phyloP scores from a whole-genome alignment of 2,329 filamentous ascomycete genomes.

The Diaporthe capsici region DNA sequence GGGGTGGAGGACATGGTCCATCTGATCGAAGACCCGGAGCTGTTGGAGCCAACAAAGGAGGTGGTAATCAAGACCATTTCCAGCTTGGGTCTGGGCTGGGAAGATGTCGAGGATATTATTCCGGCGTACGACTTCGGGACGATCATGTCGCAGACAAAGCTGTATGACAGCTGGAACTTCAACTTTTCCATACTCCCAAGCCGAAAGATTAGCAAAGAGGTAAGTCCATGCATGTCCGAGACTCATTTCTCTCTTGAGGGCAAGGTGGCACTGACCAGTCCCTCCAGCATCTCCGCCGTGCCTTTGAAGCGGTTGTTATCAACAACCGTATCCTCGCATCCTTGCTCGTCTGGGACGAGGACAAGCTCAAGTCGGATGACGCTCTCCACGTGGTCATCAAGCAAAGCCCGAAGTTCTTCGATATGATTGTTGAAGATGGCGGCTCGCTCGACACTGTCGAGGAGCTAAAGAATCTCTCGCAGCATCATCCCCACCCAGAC shows the following conservation, averaged over 20 bases:
- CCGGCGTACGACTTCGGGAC: constrained; percentile 36
- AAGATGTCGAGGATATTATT: constrained; percentile 38
- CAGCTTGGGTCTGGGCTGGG: constrained; percentile 30
- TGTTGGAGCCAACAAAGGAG: constrained; percentile 34
- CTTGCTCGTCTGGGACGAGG: constrained; percentile 34
- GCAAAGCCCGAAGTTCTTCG: constrained; percentile 34
- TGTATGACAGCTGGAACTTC: constrained; percentile 39
- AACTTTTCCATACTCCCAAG: constrained; percentile 30
- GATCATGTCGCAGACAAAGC: constrained; percentile 27
- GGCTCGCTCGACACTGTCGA: constrained; percentile 29
- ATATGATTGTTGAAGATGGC: constrained; percentile 29
- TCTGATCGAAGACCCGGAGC: constrained; percentile 31
- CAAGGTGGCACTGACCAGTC: not conserved
- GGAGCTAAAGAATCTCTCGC: constrained; percentile 15
- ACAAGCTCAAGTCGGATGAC: not conserved
- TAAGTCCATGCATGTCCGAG: not conserved
- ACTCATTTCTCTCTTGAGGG: no score
- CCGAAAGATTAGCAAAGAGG: constrained; percentile 12
- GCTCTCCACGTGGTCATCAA: constrained; percentile 38
- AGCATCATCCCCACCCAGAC: constrained; percentile 30
- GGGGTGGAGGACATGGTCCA: constrained; percentile 40
- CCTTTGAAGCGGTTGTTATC: constrained; percentile 31
- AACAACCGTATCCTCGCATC: constrained; percentile 40
- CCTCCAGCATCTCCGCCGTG: constrained; percentile 31
- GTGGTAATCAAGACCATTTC: constrained; percentile 30